These are phyloP conservation scores for Echium plantagineum DNA, from an alignment of 257 asterid species.

Conservation along the genomic window DNA sequence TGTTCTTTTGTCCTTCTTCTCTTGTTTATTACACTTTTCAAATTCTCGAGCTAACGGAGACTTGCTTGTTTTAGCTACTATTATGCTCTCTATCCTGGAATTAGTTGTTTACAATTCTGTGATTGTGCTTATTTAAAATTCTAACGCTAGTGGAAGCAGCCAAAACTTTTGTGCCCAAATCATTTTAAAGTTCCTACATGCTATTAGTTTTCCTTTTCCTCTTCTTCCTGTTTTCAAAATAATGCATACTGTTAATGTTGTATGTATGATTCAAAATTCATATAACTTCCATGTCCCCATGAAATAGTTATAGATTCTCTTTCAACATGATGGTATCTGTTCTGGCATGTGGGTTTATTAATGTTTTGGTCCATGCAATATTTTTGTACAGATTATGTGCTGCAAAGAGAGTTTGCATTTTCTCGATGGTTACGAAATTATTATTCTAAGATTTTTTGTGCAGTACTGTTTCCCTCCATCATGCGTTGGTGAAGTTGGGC, in stretches of 20 bases:
- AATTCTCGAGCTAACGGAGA: not conserved
- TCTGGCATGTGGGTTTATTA: not conserved
- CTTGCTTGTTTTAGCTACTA: not conserved
- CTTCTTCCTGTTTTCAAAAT: no score
- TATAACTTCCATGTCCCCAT: no score
- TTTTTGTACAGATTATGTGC: not conserved
- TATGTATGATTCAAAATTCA: no score
- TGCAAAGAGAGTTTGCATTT: not conserved
- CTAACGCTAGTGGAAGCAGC: not conserved
- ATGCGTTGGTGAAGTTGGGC: slow-evolving; percentile 94
- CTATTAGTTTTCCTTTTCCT: no score
- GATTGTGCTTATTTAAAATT: not conserved
- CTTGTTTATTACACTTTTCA: not conserved
- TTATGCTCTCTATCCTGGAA: not conserved
- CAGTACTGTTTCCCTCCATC: slow-evolving; percentile 95
- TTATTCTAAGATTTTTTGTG: slow-evolving; percentile 13
- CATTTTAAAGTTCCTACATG: no score
- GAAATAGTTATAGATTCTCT: no score
- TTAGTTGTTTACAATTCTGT: not conserved
- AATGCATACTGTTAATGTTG: no score
- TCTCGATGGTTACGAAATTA: slow-evolving; percentile 2
- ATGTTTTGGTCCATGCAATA: not conserved
- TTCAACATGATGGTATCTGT: not conserved
- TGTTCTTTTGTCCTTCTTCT: slow-evolving; percentile 1
- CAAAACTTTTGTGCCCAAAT: not conserved